Base-by-base conservation (phyloP, 2,329 filamentous ascomycete species). In the Cladosporium sp. region DNA sequence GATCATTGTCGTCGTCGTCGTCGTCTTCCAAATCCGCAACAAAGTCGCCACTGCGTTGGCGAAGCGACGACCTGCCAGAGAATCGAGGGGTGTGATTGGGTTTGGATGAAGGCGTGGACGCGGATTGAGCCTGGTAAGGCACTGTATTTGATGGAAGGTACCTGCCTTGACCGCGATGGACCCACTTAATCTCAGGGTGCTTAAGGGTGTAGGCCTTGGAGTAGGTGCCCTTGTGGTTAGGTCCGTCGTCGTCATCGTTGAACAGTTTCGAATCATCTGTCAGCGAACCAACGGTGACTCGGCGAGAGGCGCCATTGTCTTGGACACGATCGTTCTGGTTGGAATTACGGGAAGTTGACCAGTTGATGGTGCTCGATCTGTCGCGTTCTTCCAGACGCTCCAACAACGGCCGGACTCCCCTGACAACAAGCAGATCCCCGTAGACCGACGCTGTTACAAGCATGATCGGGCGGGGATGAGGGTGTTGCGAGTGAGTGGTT, bases 131-230 rank as follows among this genome's bases (percentile, higher is more conserved):
- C 37, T 20, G 38, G 25, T 25, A 17, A 7, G 49, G n/a, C 12
- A 52, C 28, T 3, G 40, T 30, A 17, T 39, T 37, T 14, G 30
- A 45, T 50, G 69, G 69, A 22, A 70, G 55, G 52, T 70, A 72
- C 47, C 70, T 66, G 20, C 70, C 70, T 64, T 70, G 67, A 36
- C 70, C 70, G 40, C 70, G 68, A 62, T 72, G 70, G 30, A 71
- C 63, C 67, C 67, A 72, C 39, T 65, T 61, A 51, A 68, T 65
- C 49, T 69, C 64, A 8, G 70, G 70, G 60, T 71, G 68, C 22
- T 64, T 60, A 15, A 66, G 60, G 20, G 62, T 67, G 60, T 70
- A 67, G 28, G 65, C 62, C 51, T 66, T 67, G 30, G 67, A 69
- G 57, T 69, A 72, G 20, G 70, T 72, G 36, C 69, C 69, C 19